phyloP scores from a whole-genome alignment of 108 stramenopile species.

The Poteriospumella lacustris region DNA sequence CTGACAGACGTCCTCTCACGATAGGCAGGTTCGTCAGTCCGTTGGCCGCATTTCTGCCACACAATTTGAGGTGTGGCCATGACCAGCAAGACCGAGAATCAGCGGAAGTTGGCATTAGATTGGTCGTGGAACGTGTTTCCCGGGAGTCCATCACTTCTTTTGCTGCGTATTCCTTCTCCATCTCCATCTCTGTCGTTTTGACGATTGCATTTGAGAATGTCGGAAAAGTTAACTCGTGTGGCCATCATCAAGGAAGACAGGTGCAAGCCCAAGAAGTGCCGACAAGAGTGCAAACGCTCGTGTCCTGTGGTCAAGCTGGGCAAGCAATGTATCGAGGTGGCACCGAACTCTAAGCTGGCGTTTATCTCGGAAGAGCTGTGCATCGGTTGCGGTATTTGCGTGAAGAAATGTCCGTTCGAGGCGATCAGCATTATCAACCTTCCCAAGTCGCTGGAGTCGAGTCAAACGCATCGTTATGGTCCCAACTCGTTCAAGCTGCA shows the following conservation, averaged over 20 bases:
- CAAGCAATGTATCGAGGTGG: slow-evolving; percentile 92
- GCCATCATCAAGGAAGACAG: slow-evolving; percentile 82
- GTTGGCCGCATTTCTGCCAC: too few relatives aligned
- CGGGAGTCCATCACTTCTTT: too few relatives aligned
- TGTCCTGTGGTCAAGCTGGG: slow-evolving; percentile 92
- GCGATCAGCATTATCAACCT: slow-evolving; percentile 97
- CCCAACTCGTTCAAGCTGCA: slow-evolving; percentile 98
- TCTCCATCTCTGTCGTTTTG: too few relatives aligned
- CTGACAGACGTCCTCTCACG: too few relatives aligned
- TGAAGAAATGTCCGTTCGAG: slow-evolving; percentile 93
- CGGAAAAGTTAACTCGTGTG: slow-evolving; percentile 71
- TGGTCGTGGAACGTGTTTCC: too few relatives aligned
- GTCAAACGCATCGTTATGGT: slow-evolving; percentile 96
- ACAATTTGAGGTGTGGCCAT: too few relatives aligned
- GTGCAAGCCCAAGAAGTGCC: slow-evolving; percentile 95
- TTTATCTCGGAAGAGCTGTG: slow-evolving; percentile 59
- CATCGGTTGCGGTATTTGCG: slow-evolving; percentile 94
- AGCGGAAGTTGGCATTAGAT: too few relatives aligned
- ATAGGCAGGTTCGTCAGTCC: too few relatives aligned
- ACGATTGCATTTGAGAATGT: too few relatives aligned
- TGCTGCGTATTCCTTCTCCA: too few relatives aligned
- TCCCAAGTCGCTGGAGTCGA: slow-evolving; percentile 82
- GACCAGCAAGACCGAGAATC: too few relatives aligned
- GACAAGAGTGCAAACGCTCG: slow-evolving; percentile 88
- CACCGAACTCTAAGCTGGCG: slow-evolving; percentile 74